These are phyloP conservation scores for Salix koriyanagi DNA, from an alignment of 345 rosid genomes.

Conservation along the genomic window DNA sequence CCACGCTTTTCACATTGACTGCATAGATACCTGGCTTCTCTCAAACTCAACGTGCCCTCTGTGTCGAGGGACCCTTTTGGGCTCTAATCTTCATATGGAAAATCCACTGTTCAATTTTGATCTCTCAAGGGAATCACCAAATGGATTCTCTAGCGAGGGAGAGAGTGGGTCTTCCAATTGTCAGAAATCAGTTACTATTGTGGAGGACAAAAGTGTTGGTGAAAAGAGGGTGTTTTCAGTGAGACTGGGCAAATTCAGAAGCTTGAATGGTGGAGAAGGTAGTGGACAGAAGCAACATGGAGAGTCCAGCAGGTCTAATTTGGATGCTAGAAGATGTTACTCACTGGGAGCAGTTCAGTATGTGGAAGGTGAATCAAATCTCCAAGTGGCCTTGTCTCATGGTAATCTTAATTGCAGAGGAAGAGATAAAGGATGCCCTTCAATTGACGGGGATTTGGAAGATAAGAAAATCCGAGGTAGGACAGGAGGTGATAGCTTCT, in stretches of 20 bases:
- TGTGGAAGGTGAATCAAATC: conserved; percentile 40
- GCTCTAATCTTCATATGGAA: conserved; percentile 20
- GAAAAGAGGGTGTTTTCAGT: conserved; percentile 49
- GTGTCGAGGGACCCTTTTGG: conserved; percentile 49
- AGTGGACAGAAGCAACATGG: conserved; percentile 28
- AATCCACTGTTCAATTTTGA: conserved; percentile 24
- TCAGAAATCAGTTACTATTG: conserved; percentile 12
- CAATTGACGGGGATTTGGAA: conserved; percentile 25
- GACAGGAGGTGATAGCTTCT: conserved; percentile 47
- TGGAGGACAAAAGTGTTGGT: conserved; percentile 16
- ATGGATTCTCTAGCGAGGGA: conserved; percentile 22
- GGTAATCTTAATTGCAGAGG: conserved; percentile 1
- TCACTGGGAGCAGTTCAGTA: conserved; percentile 69
- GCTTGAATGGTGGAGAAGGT: conserved; percentile 32
- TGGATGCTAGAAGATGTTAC: conserved; percentile 63
- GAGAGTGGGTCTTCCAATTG: conserved; percentile 20
- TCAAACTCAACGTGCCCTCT: conserved; percentile 80
- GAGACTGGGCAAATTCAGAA: conserved; percentile 56
- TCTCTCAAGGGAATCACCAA: conserved; percentile 20
- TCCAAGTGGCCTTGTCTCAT: conserved; percentile 43
- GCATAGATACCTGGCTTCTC: conserved; percentile 78
- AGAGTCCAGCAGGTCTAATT: conserved; percentile 34
- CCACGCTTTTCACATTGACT: conserved; percentile 69
- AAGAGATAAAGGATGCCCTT: conserved; percentile 7
- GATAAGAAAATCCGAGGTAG: conserved; percentile 44